phyloP scores from a whole-genome alignment of 148 eudicot genomes.

The Linanthus parryae region DNA sequence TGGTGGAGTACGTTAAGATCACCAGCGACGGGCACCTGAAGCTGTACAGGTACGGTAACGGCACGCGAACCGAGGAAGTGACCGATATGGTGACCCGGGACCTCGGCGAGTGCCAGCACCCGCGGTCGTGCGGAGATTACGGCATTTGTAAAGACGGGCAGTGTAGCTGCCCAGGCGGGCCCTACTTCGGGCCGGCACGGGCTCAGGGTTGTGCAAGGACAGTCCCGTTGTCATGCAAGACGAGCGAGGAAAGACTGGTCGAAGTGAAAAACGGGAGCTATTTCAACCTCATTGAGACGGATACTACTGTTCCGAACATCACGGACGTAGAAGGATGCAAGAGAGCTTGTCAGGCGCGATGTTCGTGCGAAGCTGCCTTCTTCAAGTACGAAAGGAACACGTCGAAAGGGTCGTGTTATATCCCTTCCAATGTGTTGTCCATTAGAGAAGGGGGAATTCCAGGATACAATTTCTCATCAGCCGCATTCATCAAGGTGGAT shows the following conservation, averaged over 20 bases:
- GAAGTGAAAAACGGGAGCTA: constrained; percentile 3
- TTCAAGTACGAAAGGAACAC: background rate
- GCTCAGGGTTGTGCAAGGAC: background rate
- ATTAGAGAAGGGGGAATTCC: constrained; percentile 8
- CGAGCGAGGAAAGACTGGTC: background rate
- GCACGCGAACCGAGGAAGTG: background rate
- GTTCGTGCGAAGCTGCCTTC: constrained; percentile 10
- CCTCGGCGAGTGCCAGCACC: constrained; percentile 9
- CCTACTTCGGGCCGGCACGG: background rate
- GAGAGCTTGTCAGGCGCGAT: background rate
- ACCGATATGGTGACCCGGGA: constrained; percentile 4
- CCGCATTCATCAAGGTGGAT: constrained; percentile 1
- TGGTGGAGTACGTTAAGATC: constrained; percentile 7
- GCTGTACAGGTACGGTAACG: background rate
- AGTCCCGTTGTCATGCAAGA: background rate
- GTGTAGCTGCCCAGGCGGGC: background rate
- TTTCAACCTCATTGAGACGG: constrained; percentile 11
- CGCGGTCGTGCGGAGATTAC: constrained; percentile 1
- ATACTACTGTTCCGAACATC: background rate
- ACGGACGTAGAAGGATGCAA: background rate
- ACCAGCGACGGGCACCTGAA: background rate
- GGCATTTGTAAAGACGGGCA: constrained; percentile 1
- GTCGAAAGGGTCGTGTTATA: constrained; percentile 3
- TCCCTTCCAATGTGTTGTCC: constrained; percentile 7
- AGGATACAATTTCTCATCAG: constrained; percentile 4